Evolutionary conservation across 257 asterid genomes (phyloP), one percentile per base, ranked within the genome.

Genomic region (Solanum sparsipilum): DNA sequence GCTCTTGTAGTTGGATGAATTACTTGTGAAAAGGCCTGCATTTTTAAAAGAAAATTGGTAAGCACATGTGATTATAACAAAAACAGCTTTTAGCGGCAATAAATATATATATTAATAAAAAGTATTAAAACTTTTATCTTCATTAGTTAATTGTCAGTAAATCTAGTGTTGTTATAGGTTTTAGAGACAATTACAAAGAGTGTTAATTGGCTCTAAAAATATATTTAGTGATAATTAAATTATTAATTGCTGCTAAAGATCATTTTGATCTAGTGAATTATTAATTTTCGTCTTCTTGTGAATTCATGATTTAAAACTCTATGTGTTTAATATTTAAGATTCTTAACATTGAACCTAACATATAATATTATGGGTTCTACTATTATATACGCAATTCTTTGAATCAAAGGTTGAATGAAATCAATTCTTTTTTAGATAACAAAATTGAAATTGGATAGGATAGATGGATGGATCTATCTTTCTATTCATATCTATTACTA

Each of bases 11-110:
- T 76, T 74, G 93, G 94, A 72, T 81, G 87, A 78, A 91, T 92
- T 89, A 89, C 87, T 87, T 91, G 94, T 31, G 89, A 87, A 75
- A 90, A 91, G 0, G 86, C 95, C 98, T 94, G 86, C 78, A 88
- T 5, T 25, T 72, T 18, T 1, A 23, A 32, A 67, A 72, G 46
- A 23, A 34, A 18, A 72, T 58, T 21, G 25, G 46, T 32, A 72
- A 34, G 46, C 4, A 32, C 15, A 7, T 0, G 35, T 46, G 20
- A 13, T 0, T 13, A 0, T 46, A 48, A 18, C 63, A 52, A 52
- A 52, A 52, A 52, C 4, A 2, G 0, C 0, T 52, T 52, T 52
- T 18, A 52, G 9, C 10, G 10, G 10, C 1, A 1, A 52, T 52
- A 52, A 52, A 52, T 52, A 52, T 52, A 0, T 0, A 39, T 39